Evolutionary conservation across 2,329 filamentous ascomycete genomes (phyloP), one percentile per base, ranked within the genome.

Genomic region (Nakataea oryzae): DNA sequence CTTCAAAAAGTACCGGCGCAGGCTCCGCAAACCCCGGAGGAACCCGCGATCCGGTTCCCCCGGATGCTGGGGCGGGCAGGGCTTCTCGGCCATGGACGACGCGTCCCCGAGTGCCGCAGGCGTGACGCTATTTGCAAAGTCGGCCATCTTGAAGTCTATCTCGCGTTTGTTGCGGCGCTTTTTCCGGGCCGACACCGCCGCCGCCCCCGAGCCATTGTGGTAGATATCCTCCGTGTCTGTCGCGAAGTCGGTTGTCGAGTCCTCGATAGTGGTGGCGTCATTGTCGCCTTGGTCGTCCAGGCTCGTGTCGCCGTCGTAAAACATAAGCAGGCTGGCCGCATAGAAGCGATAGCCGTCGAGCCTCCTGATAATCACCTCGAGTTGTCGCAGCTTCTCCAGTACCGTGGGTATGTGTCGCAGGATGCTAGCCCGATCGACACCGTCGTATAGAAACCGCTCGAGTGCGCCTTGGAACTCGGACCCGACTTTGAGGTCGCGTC

Each of bases 101-200:
- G 59, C 28, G 61, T 62, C 41, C 63, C 85, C 79, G 13, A 86
- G 75, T 69, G 96, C 92, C 66, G 95, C 89, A 4, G 91, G 90
- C 1, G 93, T 97, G 47, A 97, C 87, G 70, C 93, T 97, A 73
- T 99, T 99, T 66, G 95, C 95, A 77, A 99, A 99, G 74, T 99
- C 95, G 63, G 96, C 93, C 73, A 99, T 96, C 75, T 97, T 97
- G 76, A 99, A 87, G 73, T 96, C 90, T 70, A 96, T 93, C 66
- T 87, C 82, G 58, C 79, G 78, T 64, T 78, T 79, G 64, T 79
- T 83, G 70, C 71, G 81, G 69, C 74, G 78, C 67, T 65, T 78
- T 71, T 66, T 77, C 70, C 72, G 81, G 72, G 60, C 71, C 54
- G 58, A 30, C 30, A 41, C 57, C 57, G 57, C 34, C 2, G 63